Base-by-base conservation (phyloP, 305 asterid genomes). In the Fraxinus baroniana region DNA sequence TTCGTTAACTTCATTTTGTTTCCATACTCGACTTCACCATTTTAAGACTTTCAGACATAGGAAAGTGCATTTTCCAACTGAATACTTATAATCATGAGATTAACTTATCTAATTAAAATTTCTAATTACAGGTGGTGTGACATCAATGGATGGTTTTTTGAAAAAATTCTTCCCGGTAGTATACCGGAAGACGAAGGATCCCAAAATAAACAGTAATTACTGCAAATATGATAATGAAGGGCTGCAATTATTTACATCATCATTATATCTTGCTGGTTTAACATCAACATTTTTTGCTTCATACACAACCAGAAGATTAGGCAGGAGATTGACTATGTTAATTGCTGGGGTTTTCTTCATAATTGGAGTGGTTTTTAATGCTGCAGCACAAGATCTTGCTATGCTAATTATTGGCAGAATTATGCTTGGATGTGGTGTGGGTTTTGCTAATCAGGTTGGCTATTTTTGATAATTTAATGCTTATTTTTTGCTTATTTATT, bases 211-310 rank as follows among this genome's bases (percentile, higher is more conserved):
- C 81, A 95, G 99, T 79, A 93, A 95, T 64, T 95, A 95, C 88
- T 95, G 99, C 91, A 92, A 90, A 86, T 95, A 95, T 73, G 99
- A 95, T 64, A 95, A 95, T 74, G 93, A 95, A 84, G 99, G 99
- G 10, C 83, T 95, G 0, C 98, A 94, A 12, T 73, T 95, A 20
- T 95, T 95, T 91, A 95, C 98, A 39, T 95, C 99, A 2, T 95
- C 99, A 0, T 86, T 95, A 0, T 95, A 95, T 83, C 41, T 95
- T 66, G 99, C 99, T 1, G 98, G 98, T 17, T 78, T 94, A 76
- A 93, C 94, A 2, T 88, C 97, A 0, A 95, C 98, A 0, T 95
- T 95, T 89, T 94, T 94, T 35, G 99, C 99, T 35, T 95, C 99
- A 0, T 95, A 95, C 92, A 95, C 99, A 0, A 95, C 99, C 7